A percentile compares a stretch with the other conserved stretches of the same genome.
Conservation (phyloP, 2,329 filamentous ascomycete species). For the Aotearoamyces nothofagi region DNA sequence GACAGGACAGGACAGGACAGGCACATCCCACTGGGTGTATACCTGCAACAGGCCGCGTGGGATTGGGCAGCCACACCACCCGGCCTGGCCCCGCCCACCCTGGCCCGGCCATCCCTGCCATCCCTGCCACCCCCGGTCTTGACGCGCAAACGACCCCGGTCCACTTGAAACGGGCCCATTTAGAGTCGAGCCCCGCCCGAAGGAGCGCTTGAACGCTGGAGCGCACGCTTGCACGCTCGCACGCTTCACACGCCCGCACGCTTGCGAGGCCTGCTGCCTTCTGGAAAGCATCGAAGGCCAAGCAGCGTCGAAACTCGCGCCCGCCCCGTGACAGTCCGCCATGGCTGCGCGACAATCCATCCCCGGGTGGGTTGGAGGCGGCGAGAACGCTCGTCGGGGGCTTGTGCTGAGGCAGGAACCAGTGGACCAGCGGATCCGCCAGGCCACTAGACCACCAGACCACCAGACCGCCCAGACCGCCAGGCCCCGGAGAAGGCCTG, state of each 20-base stretch:
- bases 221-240: constrained; percentile 3
- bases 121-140: not conserved
- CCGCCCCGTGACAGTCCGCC: constrained; percentile 4
- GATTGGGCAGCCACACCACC: no score
- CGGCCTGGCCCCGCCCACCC: no score
- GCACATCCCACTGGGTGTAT: no score
- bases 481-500: not conserved
- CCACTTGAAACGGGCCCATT: no score
- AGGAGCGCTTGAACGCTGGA: no score
- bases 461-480: not conserved
- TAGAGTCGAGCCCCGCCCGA: no score
- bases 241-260: constrained; percentile 7
- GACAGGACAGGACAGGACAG: no score
- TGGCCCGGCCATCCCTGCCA: not conserved
- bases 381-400: no score
- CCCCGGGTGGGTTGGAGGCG: constrained; percentile 6
- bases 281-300: constrained; percentile 16
- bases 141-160: no score
- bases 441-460: not conserved
- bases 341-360: constrained; percentile 2
- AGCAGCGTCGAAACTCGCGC: constrained; percentile 2
- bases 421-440: no score
- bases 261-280: constrained; percentile 7
- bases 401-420: no score
- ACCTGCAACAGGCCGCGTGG: no score